Base-by-base conservation (phyloP, 1,139 yeast genomes). In the Candida smagusa region DNA sequence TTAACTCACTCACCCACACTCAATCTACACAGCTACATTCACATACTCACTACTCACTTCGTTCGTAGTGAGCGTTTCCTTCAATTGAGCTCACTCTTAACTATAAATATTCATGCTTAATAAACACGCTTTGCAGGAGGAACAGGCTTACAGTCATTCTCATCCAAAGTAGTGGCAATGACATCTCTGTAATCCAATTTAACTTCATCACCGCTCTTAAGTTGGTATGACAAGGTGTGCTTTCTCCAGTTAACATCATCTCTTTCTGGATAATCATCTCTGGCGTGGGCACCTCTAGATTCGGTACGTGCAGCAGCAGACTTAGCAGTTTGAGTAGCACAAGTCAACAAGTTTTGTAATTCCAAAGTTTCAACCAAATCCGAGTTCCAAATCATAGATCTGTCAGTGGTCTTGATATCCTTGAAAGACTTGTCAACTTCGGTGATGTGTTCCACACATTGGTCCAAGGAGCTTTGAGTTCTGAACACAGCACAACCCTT, bases 261-360 rank as follows among this genome's bases (percentile, higher is more conserved):
- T 81, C 98, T 88, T 46, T 81, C 83, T 58, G 95, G 97, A 74
- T 68, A 90, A 67, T 92, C 98, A 68, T 92, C 98, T 75, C 97
- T 85, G 47, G 98, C 97, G 60, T 92, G 98, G 38, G 98, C 98
- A 74, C 98, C 98, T 77, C 98, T 88, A 34, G 97, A 89, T 74
- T 92, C 98, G 59, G 74, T 84, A 78, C 98, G 87, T 42, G 89
- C 95, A 46, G 94, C 90, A 37, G 98, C 98, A 44, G 96, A 81
- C 50, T 72, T 72, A 33, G 97, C 97, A 39, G 97, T 90, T 74
- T 92, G 98, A 52, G 86, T 82, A 46, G 98, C 98, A 76, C 97
- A 89, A 39, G 98, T 90, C 61, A 92, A 76, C 75, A 92, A 78
- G 82, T 92, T 92, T 70, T 90, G 97, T 63, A 92, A 77, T 70